Conservation (phyloP, 192 early-diverging fungal species). For the Funneliformis mosseae region DNA sequence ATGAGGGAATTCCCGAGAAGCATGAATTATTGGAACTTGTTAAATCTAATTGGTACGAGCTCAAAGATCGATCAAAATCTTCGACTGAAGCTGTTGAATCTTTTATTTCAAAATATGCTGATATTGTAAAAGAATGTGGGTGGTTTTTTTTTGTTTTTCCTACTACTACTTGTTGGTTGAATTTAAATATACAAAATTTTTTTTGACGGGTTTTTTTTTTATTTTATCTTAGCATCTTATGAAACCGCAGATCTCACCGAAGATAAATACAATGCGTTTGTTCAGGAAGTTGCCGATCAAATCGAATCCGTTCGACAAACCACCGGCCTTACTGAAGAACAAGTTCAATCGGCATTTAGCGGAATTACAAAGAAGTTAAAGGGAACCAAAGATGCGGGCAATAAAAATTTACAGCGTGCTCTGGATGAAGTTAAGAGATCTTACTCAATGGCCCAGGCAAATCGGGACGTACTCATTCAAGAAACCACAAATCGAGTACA, state of each 20-base stretch:
- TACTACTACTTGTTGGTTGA: neutral
- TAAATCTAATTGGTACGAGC: neutral
- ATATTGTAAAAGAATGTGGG: conserved; percentile 8
- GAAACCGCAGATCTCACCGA: neutral
- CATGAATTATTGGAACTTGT: conserved; percentile 16
- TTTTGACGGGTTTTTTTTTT: neutral
- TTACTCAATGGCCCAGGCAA: neutral
- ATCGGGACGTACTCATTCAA: conserved; percentile 14
- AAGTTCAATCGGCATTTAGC: neutral
- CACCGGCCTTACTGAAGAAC: conserved; percentile 16
- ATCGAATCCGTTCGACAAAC: neutral
- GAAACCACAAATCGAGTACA: conserved; percentile 1
- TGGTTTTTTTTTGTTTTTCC: neutral
- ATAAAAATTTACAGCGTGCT: neutral
- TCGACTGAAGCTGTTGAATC: neutral
- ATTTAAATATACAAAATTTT: neutral
- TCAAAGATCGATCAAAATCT: neutral
- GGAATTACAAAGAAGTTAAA: neutral
- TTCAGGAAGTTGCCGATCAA: neutral
- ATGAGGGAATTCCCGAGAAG: conserved; percentile 25
- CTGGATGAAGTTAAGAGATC: conserved; percentile 1
- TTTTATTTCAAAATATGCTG: neutral
- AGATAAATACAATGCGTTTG: neutral
- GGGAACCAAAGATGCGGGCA: neutral
- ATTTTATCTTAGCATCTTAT: neutral